Base-by-base conservation (phyloP, 2,329 filamentous ascomycete species). In the Trichocomaceae sp. region DNA sequence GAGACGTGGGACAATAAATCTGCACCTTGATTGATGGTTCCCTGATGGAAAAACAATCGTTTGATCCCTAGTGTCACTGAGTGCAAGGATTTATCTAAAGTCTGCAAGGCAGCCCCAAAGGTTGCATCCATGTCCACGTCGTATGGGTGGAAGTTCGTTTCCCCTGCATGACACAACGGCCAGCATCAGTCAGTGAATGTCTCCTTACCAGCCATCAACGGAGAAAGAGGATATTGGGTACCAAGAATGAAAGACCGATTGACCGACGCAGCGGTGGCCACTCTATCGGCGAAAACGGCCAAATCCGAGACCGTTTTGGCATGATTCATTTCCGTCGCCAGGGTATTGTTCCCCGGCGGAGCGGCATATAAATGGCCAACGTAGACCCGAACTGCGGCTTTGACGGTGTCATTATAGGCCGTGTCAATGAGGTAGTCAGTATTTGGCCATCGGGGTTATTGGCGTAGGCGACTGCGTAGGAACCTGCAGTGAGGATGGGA, bases 21-120 rank as follows among this genome's bases (percentile, higher is more conserved):
- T 26, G 22, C 29, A 47, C 45, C 45, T 47, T 47, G 45, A 47
- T 47, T 47, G 45, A 47, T 47, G 12, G 45, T 47, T 47, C 45
- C 45, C 26, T 47, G 45, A 33, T 47, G 45, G 26, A 29, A 47
- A 13, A 47, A 47, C 22, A 47, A 33, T 29, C 45, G 45, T 33
- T 47, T 47, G 45, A 47, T 47, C 26, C 45, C 45, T 13, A 47
- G 23, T n/a, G 45, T 47, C 22, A 47, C 45, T 17, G 45, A 10
- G 45, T 10, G 45, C n/a, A 47, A 33, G 15, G 45, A 29, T 5
- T 47, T 47, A 33, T 47, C 45, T 12, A 47, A n/a, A 9, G 45
- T 47, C 26, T 29, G 22, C 45, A 47, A 29, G 4, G 45, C 45
- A 26, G 45, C 45, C 13, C 45, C 45, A 47, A 47, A 47, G 13